Percentiles rank a stretch among this genome's conserved stretches.
These are phyloP conservation scores for Mucor velutinosus DNA, from an alignment of 371 early-diverging fungal species.

Conservation along the genomic window DNA sequence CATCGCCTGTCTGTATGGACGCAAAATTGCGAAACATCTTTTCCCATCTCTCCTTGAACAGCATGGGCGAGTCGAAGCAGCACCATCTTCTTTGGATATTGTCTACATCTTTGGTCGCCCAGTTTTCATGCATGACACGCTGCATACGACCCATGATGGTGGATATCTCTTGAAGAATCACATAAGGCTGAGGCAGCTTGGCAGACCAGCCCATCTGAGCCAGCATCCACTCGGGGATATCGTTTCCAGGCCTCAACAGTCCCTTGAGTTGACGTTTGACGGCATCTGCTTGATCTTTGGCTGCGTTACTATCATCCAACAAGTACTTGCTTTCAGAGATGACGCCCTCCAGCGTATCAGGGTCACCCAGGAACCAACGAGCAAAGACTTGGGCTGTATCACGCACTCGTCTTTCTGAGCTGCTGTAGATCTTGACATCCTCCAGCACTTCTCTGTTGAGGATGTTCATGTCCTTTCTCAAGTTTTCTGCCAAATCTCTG, in stretches of 20 bases:
- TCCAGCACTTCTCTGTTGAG: conserved; percentile 85
- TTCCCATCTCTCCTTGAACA: conserved; percentile 94
- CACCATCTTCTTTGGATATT: conserved; percentile 75
- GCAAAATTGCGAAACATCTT: conserved; percentile 90
- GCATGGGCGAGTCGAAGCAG: conserved; percentile 72
- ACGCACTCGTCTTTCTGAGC: conserved; percentile 88
- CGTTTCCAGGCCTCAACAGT: conserved; percentile 56
- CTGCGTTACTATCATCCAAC: conserved; percentile 93
- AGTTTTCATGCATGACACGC: conserved; percentile 78
- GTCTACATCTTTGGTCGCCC: conserved; percentile 58
- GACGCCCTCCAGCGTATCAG: conserved; percentile 57
- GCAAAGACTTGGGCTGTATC: conserved; percentile 88
- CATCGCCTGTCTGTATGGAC: conserved; percentile 5
- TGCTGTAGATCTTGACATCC: conserved; percentile 85
- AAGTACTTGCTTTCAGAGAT: conserved; percentile 83
- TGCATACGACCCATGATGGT: conserved; percentile 69
- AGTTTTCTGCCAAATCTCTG: conserved; percentile 89
- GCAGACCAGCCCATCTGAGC: conserved; percentile 55
- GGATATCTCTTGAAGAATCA: conserved; percentile 71
- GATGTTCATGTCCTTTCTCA: conserved; percentile 89
- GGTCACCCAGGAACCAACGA: conserved; percentile 69
- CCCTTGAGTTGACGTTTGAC: conserved; percentile 76
- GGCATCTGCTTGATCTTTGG: conserved; percentile 90
- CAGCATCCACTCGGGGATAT: conserved; percentile 41
- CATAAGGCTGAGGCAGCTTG: conserved; percentile 65